Base-by-base conservation (phyloP, 2,329 filamentous ascomycete species). In the Cordyceps cicadae region DNA sequence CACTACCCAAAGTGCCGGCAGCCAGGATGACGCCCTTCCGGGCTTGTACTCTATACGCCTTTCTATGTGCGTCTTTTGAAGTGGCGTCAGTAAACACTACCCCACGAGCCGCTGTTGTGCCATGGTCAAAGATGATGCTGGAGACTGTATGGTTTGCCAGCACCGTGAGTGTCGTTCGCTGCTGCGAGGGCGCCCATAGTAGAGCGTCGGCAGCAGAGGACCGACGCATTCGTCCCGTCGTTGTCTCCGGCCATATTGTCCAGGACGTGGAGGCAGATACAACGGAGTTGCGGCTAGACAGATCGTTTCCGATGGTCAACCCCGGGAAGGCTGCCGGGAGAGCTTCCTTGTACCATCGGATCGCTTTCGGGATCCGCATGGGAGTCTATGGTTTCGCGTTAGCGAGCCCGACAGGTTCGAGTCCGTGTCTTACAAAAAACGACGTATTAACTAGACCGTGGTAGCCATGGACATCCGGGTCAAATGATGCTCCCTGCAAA, bases 41-140 rank as follows among this genome's bases (percentile, higher is more conserved):
- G 3, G 63, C 59, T 5, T 32, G 51, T n/a, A 61, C 63, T 43
- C 7, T 9, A 32, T 58, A 62, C 5, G 32, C 46, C 14, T 81
- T 76, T 4, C 80, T 79, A 2, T 77, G 78, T 68, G 82, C 79
- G 72, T 79, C 80, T 2, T 76, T 5, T 5, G 39, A 34, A 7
- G 41, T 64, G 62, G 8, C 62, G 63, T 41, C 24, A 1, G 54
- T 48, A 56, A 61, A 66, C 34, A 7, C 55, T 45, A 57, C 62
- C 8, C 59, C 59, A 15, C 32, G 41, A 9, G 63, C 63, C 1
- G 29, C 6, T 17, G 19, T 45, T 11, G 51, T 45, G 9, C 37
- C 15, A 14, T 51, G 64, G 45, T 64, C 57, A 26, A 79, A 70
- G 53, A 74, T 8, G 2, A 64, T 61, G 50, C 71, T 77, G 9